These are phyloP conservation scores for Saussurea involucrata DNA, from an alignment of 129 eudicot genomes.

Conservation along the genomic window DNA sequence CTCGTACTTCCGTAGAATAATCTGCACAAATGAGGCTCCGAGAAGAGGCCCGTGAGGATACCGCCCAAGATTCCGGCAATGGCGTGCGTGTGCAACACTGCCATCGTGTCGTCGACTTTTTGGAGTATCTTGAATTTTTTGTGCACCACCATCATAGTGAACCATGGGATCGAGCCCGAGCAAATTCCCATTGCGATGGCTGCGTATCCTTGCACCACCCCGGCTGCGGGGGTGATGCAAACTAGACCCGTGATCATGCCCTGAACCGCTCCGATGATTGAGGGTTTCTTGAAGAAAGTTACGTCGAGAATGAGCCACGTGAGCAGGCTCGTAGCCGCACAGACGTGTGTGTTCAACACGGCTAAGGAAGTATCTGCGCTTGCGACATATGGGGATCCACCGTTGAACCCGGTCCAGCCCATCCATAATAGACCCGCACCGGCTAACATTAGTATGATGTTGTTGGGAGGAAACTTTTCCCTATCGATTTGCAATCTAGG, in stretches of 20 bases:
- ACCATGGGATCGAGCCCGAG: constrained; percentile 64
- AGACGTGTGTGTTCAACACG: constrained; percentile 52
- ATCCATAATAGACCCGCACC: constrained; percentile 70
- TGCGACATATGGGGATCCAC: constrained; percentile 59
- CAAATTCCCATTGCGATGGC: constrained; percentile 53
- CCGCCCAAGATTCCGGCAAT: constrained; percentile 57
- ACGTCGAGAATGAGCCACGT: constrained; percentile 53
- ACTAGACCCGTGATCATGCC: constrained; percentile 67
- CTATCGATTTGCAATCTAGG: constrained; percentile 42
- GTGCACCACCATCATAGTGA: constrained; percentile 50
- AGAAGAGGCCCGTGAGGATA: constrained; percentile 50
- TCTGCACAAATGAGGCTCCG: constrained; percentile 52
- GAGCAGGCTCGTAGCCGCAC: constrained; percentile 55
- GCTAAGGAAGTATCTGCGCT: constrained; percentile 48
- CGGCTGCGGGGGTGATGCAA: constrained; percentile 71
- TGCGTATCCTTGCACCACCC: constrained; percentile 59
- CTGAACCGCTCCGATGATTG: constrained; percentile 44
- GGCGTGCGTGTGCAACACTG: constrained; percentile 59
- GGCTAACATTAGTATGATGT: constrained; percentile 49
- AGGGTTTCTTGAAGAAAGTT: constrained; percentile 37
- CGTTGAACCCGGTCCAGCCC: constrained; percentile 77
- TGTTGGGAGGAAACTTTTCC: constrained; percentile 47
- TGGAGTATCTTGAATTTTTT: constrained; percentile 25
- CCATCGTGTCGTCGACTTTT: constrained; percentile 50
- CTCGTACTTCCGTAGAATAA: constrained; percentile 41